Evolutionary conservation across 148 eudicot genomes (phyloP).

Genomic region (Fagopyrum esculentum): DNA sequence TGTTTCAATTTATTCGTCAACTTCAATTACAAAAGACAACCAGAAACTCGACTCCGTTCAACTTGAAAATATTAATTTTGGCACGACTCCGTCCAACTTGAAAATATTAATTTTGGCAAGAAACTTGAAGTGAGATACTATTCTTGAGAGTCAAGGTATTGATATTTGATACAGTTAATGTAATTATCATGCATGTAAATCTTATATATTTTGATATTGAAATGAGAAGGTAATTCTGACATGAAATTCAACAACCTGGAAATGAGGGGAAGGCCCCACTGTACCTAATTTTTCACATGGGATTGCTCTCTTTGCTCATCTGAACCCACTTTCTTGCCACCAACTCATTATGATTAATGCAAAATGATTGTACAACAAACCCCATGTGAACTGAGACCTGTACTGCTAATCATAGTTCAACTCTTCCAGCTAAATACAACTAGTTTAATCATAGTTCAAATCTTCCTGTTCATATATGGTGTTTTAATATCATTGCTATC

Average conservation of each 20-base stretch:
- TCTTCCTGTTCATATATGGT: background rate
- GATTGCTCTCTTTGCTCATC: background rate
- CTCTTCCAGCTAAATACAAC: background rate
- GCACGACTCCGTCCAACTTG: background rate
- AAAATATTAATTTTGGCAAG: background rate
- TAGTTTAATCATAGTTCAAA: background rate
- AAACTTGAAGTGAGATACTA: background rate
- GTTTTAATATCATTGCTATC: background rate
- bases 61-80: too few species aligned
- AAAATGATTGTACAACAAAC: conserved; percentile 2
- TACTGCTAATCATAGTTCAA: background rate
- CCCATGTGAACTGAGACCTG: background rate
- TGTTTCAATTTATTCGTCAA: background rate
- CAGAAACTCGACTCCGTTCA: background rate
- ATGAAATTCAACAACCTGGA: background rate
- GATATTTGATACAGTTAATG: too few species aligned
- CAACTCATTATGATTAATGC: background rate
- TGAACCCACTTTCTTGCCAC: background rate
- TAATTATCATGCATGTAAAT: too few species aligned
- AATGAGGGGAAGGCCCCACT: background rate
- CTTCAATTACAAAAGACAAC: background rate
- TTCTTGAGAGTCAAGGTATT: background rate
- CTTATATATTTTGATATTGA: too few species aligned
- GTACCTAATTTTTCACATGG: background rate
- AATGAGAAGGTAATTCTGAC: background rate